Base-by-base conservation (phyloP, 306 rosid genomes). In the Rosa multiflora region DNA sequence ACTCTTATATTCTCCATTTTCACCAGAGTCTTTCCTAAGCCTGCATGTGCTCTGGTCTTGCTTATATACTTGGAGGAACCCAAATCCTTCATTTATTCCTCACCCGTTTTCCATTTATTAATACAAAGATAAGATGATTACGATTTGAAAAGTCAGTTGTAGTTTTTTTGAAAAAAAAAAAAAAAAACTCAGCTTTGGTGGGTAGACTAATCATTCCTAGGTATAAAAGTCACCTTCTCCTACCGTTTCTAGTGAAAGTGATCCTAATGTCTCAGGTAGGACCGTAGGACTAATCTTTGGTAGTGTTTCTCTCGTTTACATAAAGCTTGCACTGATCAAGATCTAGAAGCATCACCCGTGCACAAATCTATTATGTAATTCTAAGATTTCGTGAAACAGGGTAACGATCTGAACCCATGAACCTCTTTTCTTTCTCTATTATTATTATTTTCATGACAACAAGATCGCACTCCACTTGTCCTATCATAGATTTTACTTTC, bases 301-400 rank as follows among this genome's bases (percentile, higher is more conserved):
- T 6, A 43, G 8, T 43, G 46, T 43, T 0, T 47, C 4, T 47
- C 4, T 46, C 13, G 13, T 46, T 46, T 46, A 46, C 14, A 10
- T 1, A 10, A 46, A 46, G 49, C 90, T 10, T 83, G 59, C n/a
- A 80, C 66, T 8, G 89, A 46, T 46, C 49, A 46, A 46, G 49
- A 46, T 10, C 49, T 10, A 46, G 48, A 46, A 40, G 44, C 44
- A 40, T 40, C 6, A 6, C 44, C 44, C 3, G 44, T 40, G 44
- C 44, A 4, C 44, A 40, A 40, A 5, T 40, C 44, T 40, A 6
- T 40, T 40, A 46, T 46, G 48, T 7, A 46, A 88, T 0, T 81
- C 89, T 6, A 40, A 5, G 8, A 40, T 0, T 40, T 40, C 44
- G 44, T 40, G 8, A 40, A 40, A 40, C 3, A 40, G 37, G 37